These are phyloP conservation scores for Vanrija pseudolonga DNA, from an alignment of 1,284 basidiomycete genomes.

Conservation along the genomic window DNA sequence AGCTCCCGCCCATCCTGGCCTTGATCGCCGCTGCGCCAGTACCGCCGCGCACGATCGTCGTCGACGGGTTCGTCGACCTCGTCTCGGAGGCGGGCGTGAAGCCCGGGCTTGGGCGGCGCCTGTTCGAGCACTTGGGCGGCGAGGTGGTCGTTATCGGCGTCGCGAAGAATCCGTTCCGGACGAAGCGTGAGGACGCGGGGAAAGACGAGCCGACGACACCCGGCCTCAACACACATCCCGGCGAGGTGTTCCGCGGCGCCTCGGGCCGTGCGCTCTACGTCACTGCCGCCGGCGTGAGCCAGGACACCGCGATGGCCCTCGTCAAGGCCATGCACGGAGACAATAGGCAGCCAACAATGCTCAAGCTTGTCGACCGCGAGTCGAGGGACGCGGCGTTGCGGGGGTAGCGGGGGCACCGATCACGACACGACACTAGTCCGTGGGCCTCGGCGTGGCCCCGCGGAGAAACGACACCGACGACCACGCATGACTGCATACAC, in stretches of 20 bases:
- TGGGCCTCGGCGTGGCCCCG: too few relatives aligned
- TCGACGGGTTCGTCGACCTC: conserved; percentile 7
- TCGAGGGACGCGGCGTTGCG: not conserved
- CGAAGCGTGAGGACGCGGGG: not conserved
- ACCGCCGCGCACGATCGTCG: not conserved
- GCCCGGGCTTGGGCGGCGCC: not conserved
- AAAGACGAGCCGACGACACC: not conserved
- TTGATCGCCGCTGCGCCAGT: not conserved
- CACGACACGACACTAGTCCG: too few relatives aligned
- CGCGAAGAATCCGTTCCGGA: conserved; percentile 4
- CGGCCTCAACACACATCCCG: not conserved
- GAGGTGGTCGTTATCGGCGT: not conserved
- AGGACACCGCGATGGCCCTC: not conserved
- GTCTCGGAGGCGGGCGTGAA: not conserved
- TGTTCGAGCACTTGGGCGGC: not conserved
- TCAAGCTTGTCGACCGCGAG: conserved; percentile 3
- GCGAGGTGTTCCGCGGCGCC: not conserved
- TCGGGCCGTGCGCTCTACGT: not conserved
- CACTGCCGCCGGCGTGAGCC: not conserved
- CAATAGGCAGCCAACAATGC: conserved; percentile 1
- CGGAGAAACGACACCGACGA: too few relatives aligned
- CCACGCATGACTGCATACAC: too few relatives aligned
- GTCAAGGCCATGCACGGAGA: not conserved
- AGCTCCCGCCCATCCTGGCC: not conserved
- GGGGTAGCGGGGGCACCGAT: too few relatives aligned